These are phyloP conservation scores for Chalciporus sp. DNA, from an alignment of 1,284 basidiomycete genomes.

Conservation along the genomic window DNA sequence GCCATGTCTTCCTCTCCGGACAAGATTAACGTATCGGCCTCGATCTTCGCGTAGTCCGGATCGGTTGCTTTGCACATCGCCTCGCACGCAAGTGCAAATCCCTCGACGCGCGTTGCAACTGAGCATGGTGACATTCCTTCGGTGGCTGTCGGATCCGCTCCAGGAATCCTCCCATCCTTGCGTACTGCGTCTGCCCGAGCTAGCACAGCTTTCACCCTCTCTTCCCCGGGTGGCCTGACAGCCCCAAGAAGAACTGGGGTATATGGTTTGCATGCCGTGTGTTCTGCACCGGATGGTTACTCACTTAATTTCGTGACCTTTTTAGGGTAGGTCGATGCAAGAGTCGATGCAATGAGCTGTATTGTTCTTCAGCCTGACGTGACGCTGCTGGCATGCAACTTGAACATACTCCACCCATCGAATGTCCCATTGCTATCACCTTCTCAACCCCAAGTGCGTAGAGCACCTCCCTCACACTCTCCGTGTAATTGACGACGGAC, in stretches of 20 bases:
- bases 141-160: conserved; percentile 1
- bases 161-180: conserved; percentile 7
- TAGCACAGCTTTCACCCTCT: not conserved
- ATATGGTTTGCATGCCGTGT: not conserved
- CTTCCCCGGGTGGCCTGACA: not conserved
- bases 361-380: not conserved
- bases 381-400: not conserved
- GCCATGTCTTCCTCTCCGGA: conserved; percentile 5
- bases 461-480: conserved; percentile 15
- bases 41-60: conserved; percentile 1
- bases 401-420: conserved; percentile 7
- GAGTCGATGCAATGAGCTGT: conserved; percentile 2
- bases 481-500: conserved; percentile 14
- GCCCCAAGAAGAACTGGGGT: not conserved
- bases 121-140: conserved; percentile 4
- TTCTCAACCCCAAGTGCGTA: conserved; percentile 8
- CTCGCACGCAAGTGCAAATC: conserved; percentile 1
- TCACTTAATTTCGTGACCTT: conserved; percentile 5
- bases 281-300: not conserved
- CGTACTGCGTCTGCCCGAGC: not conserved
- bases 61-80: not conserved
- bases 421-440: conserved; percentile 8
- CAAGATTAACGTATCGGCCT: conserved; percentile 10
- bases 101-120: conserved; percentile 2
- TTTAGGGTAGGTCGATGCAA: conserved; percentile 5